Evolutionary conservation across 805 yeast genomes (phyloP).

Genomic region (Kuraishia borneana): DNA sequence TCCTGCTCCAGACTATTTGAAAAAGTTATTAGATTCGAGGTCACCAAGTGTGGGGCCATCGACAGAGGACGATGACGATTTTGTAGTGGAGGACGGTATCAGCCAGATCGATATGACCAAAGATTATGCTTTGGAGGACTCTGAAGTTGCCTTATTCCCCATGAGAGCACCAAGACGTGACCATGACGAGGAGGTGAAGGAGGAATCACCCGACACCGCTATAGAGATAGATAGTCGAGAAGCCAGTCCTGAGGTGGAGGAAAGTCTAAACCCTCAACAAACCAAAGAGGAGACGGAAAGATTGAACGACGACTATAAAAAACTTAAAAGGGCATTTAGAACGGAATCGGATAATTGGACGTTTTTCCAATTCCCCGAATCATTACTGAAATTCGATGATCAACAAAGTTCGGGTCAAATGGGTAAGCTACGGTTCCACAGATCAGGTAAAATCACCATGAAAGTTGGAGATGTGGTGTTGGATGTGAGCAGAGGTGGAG

Average conservation of each 20-base stretch:
- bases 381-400: conserved; percentile 11
- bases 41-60: conserved; percentile 10
- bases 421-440: conserved; percentile 68
- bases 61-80: conserved; percentile 24
- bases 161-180: conserved; percentile 53
- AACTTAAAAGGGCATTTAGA: conserved; percentile 10
- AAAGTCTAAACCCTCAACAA: conserved; percentile 14
- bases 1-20: conserved; percentile 30
- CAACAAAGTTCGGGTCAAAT: conserved; percentile 40
- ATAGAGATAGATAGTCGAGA: not conserved
- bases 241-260: not conserved
- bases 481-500: conserved; percentile 65
- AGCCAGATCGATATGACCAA: conserved; percentile 54
- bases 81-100: conserved; percentile 18
- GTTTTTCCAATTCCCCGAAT: conserved; percentile 19
- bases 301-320: conserved; percentile 26
- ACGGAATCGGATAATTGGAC: conserved; percentile 7
- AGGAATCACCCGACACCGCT: conserved; percentile 9
- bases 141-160: conserved; percentile 54
- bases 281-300: conserved; percentile 22
- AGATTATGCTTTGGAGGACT: conserved; percentile 39
- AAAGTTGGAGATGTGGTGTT: conserved; percentile 58
- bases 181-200: conserved; percentile 20
- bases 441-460: conserved; percentile 74
- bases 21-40: conserved; percentile 13